Evolutionary conservation across 2,329 filamentous ascomycete genomes (phyloP), one percentile per base, ranked within the genome.

Genomic region (Dryadomyces quercus-mongolicae): DNA sequence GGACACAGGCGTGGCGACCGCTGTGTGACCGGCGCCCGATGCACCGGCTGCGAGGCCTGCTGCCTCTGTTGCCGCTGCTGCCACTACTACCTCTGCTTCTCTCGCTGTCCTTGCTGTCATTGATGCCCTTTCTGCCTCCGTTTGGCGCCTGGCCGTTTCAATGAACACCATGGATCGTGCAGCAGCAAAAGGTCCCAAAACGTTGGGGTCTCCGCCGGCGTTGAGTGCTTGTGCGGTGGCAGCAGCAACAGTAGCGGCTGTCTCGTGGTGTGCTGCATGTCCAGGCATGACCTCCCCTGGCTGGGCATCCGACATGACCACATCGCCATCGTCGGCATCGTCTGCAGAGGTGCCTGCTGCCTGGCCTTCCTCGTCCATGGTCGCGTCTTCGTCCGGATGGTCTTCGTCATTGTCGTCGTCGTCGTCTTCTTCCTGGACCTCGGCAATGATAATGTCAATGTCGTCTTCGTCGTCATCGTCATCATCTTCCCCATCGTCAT

Each of bases 401-500:
- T 49, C 15, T 22, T 18, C 46, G 52, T 18, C 46, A 51, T 67
- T 51, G 36, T 54, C 55, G 3, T 56, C 58, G 1, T 60, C 52
- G 22, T 56, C 56, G 40, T 65, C 63, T n/a, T 59, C 63, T 47
- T 73, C 74, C 22, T 71, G 70, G 13, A 71, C 69, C 16, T 67
- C 68, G 8, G 68, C 69, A n/a, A 87, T 82, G 59, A 87, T 83
- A 57, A 84, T 79, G 9, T 68, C 69, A n/a, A 87, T 82, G 58
- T 87, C 83, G 57, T 84, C 79, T 22, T 85, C 80, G 18, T 84
- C 85, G 47, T 80, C 77, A 2, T 84, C 84, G 60, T 86, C 80
- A 58, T 64, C 66, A 42, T 59, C 66, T 56, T 55, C 53, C 15
- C 38, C 55, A 10, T 71, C 65, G 1, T 61, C 70, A 4, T 72